phyloP scores from a whole-genome alignment of 2,329 filamentous ascomycete genomes.

The Apiospora malaysiana region DNA sequence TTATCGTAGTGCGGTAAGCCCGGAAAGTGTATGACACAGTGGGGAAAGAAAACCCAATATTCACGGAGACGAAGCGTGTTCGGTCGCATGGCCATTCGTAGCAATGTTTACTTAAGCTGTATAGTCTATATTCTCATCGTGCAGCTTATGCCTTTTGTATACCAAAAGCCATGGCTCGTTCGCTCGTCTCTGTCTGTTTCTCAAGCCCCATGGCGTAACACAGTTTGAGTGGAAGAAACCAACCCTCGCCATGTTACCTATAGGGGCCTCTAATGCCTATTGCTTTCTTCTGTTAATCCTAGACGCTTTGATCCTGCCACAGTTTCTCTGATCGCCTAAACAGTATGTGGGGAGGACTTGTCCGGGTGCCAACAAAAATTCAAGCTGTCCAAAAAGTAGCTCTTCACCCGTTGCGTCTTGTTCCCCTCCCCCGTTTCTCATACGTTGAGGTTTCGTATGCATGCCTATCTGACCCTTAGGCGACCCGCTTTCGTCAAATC shows the following conservation, averaged over 20 bases:
- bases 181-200: background rate
- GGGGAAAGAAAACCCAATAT: background rate
- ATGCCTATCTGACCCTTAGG: background rate
- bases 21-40: background rate
- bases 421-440: background rate
- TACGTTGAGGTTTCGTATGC: background rate
- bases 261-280: background rate
- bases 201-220: background rate
- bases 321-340: background rate
- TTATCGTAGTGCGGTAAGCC: too few species aligned
- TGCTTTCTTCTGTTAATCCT: background rate
- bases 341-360: background rate
- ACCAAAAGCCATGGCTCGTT: background rate
- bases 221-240: background rate
- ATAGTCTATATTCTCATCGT: background rate
- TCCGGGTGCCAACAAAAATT: background rate
- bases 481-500: background rate
- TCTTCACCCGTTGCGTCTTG: background rate
- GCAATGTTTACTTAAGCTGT: slow-evolving; percentile 12
- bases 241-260: background rate
- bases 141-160: background rate
- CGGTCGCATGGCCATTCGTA: background rate
- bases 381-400: slow-evolving; percentile 5
- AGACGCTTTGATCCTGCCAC: background rate
- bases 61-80: too few species aligned